Conservation (phyloP, 2,329 filamentous ascomycete genomes). For the Colletotrichum somersetense region DNA sequence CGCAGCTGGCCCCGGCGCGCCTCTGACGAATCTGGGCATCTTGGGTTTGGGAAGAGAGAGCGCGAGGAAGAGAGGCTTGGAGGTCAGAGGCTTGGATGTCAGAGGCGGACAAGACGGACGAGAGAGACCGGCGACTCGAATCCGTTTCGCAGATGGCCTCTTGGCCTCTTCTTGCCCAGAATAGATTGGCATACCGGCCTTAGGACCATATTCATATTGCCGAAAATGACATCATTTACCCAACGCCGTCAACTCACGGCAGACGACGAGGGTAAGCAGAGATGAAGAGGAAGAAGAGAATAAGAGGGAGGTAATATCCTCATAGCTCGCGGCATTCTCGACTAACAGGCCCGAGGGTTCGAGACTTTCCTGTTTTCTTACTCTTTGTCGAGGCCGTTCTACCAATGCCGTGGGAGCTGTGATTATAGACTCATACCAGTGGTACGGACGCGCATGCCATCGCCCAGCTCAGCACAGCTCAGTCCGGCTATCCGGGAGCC, state of each 20-base stretch:
- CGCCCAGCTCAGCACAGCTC: no score
- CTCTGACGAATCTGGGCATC: background rate
- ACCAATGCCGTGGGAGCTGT: background rate
- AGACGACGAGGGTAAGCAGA: background rate
- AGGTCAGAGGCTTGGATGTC: background rate
- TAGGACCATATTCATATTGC: background rate
- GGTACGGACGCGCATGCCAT: no score
- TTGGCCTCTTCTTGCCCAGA: background rate
- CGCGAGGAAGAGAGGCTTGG: background rate
- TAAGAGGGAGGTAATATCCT: no score
- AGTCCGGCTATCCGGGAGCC: background rate
- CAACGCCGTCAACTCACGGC: background rate
- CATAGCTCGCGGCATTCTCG: background rate
- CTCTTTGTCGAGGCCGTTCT: background rate
- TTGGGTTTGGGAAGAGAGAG: background rate
- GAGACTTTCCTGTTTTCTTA: background rate
- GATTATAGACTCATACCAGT: background rate
- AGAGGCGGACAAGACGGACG: background rate
- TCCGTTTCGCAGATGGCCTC: slow-evolving; percentile 5
- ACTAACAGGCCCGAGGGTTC: background rate
- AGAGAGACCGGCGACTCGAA: background rate
- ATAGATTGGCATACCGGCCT: background rate
- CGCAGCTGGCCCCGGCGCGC: slow-evolving; percentile 3
- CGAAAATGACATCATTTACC: background rate
- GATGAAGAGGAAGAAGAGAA: no score